A percentile compares a stretch with the other conserved stretches of the same genome.
These are phyloP conservation scores for Conoideocrella luteorostrata DNA, from an alignment of 2,329 filamentous ascomycete genomes.

Conservation along the genomic window DNA sequence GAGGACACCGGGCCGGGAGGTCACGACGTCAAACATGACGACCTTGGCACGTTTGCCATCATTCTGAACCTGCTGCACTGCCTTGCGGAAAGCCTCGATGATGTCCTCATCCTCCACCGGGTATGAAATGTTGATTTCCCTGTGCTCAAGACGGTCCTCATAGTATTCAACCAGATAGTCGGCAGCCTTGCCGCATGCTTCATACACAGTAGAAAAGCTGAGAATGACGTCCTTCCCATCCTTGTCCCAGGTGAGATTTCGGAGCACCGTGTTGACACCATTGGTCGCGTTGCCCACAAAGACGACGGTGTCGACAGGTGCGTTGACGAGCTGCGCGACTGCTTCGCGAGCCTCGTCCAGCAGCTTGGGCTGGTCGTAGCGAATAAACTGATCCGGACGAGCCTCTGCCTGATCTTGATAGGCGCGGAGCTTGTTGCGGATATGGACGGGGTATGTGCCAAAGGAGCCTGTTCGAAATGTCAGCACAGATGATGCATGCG, in stretches of 20 bases:
- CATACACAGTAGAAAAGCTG: constrained; percentile 74
- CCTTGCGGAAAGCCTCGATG: constrained; percentile 50
- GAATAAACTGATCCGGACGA: constrained; percentile 69
- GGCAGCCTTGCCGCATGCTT: constrained; percentile 67
- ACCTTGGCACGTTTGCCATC: constrained; percentile 58
- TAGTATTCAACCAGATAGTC: constrained; percentile 65
- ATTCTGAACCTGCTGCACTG: constrained; percentile 45
- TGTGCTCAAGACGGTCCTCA: constrained; percentile 33
- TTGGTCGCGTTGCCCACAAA: constrained; percentile 78
- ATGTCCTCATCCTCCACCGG: constrained; percentile 66
- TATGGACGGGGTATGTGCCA: constrained; percentile 61
- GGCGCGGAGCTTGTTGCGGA: constrained; percentile 53
- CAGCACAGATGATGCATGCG: too few species aligned
- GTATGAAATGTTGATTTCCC: constrained; percentile 56
- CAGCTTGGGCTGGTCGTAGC: constrained; percentile 55
- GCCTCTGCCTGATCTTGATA: constrained; percentile 63
- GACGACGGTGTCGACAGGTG: constrained; percentile 59
- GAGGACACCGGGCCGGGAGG: constrained; percentile 68
- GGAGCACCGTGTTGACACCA: constrained; percentile 72
- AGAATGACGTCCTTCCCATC: constrained; percentile 74
- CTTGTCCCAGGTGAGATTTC: constrained; percentile 60
- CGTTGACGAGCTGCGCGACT: constrained; percentile 60
- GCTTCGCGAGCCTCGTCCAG: constrained; percentile 64
- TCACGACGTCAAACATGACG: constrained; percentile 70
- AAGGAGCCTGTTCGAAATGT: constrained; percentile 67